Evolutionary conservation across 1,284 basidiomycete genomes (phyloP).

Genomic region (Agaricales sp.): DNA sequence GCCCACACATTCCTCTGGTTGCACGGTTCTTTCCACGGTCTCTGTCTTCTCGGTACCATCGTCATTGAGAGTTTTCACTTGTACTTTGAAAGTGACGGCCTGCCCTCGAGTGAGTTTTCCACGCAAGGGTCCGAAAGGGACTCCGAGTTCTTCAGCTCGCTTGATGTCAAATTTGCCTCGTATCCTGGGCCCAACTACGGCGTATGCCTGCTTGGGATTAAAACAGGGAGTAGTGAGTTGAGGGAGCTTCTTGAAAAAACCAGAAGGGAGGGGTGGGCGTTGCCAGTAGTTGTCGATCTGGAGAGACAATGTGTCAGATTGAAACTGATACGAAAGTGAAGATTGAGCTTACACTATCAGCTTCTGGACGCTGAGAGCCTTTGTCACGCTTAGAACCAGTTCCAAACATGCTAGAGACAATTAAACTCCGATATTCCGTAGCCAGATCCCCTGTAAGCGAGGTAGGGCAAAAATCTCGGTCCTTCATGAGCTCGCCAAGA

Average conservation of each 20-base stretch:
- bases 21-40: slow-evolving; percentile 34
- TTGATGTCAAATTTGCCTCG: slow-evolving; percentile 81
- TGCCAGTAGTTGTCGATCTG: background rate
- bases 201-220: slow-evolving; percentile 36
- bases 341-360: background rate
- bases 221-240: background rate
- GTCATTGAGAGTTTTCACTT: slow-evolving; percentile 30
- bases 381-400: background rate
- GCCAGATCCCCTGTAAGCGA: background rate
- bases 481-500: background rate
- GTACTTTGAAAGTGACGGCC: slow-evolving; percentile 40
- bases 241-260: slow-evolving; percentile 4
- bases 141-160: slow-evolving; percentile 56
- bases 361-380: background rate
- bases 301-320: background rate
- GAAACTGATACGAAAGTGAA: background rate
- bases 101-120: slow-evolving; percentile 40
- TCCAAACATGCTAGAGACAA: background rate
- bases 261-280: slow-evolving; percentile 7
- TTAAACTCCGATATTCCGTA: background rate
- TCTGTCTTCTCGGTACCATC: slow-evolving; percentile 9
- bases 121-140: slow-evolving; percentile 48
- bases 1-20: slow-evolving; percentile 49
- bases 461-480: background rate
- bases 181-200: slow-evolving; percentile 66